Evolutionary conservation across 352 stramenopile genomes (phyloP), one percentile per base, ranked within the genome.

Genomic region (Phytophthora macrochlamydospora): DNA sequence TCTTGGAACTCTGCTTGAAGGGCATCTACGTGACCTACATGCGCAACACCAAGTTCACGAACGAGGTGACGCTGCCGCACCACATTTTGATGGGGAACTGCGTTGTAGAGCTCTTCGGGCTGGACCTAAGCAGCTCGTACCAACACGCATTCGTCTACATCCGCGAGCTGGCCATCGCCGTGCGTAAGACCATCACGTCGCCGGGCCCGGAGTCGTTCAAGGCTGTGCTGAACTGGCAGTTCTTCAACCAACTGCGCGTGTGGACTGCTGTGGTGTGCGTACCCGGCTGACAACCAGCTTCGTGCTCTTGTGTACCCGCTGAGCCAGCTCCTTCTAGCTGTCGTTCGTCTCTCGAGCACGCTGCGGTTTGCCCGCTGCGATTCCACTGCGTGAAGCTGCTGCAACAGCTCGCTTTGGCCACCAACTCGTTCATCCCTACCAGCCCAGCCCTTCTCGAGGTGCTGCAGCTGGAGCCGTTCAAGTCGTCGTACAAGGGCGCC

Each of bases 121-220:
- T 99, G 14, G 96, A 99, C 75, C 84, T 98, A 48, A 90, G 92
- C 18, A 97, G 92, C 59, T 97, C 97, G 45, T 99, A 99, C 85
- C 97, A 99, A 76, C 97, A 99, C 79, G 97, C 97, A 18, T 99
- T 99, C 73, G 89, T 99, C 31, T 99, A 99, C 82, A 98, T 99
- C 55, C 93, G 98, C 32, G 95, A 99, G 74, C 78, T 99, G 51
- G 97, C 97, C n/a, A 94, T 99, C 56, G 93, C 98, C 72, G 85
- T 99, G 50, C 90, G 98, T 59, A 96, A 97, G 55, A 98, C 97
- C 12, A 96, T 99, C 71, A 94, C 89, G 55, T 95, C 97, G 56
- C 97, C 97, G n/a, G 96, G 90, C 28, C 76, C 89, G 2, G 92
- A 98, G 54, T 85, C 85, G 24, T 90, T 97, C 66, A 86, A 94